phyloP scores from a whole-genome alignment of 2,329 filamentous ascomycete species.

The Fusarium veterinarium region DNA sequence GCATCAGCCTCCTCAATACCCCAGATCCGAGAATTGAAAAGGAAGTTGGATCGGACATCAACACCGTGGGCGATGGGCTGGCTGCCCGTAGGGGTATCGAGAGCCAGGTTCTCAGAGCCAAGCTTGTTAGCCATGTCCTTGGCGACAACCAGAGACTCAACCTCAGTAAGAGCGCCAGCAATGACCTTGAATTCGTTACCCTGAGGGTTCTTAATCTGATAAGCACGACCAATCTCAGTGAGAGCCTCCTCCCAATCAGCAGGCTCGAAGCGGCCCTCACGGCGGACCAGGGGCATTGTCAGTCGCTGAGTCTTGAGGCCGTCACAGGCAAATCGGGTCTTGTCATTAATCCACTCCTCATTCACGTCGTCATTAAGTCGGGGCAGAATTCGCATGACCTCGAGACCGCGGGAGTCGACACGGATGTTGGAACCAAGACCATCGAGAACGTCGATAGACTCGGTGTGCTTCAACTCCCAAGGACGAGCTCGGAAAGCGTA shows the following conservation, averaged over 20 bases:
- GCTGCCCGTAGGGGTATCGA: slow-evolving; percentile 88
- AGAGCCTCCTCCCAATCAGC: slow-evolving; percentile 96
- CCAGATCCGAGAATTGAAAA: slow-evolving; percentile 95
- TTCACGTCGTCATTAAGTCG: slow-evolving; percentile 97
- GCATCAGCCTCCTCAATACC: slow-evolving; percentile 94
- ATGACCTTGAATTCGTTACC: slow-evolving; percentile 97
- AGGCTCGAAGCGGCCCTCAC: slow-evolving; percentile 90
- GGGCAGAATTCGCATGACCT: slow-evolving; percentile 95
- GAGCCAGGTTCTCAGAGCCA: slow-evolving; percentile 92
- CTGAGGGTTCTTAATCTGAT: slow-evolving; percentile 81
- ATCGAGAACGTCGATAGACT: slow-evolving; percentile 94
- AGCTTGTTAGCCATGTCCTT: slow-evolving; percentile 98
- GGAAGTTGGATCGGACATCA: slow-evolving; percentile 92
- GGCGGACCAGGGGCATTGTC: slow-evolving; percentile 89
- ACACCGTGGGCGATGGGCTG: slow-evolving; percentile 90
- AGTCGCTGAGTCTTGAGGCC: slow-evolving; percentile 95
- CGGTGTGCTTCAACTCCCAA: slow-evolving; percentile 96
- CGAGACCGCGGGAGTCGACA: slow-evolving; percentile 90
- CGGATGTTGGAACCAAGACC: slow-evolving; percentile 94
- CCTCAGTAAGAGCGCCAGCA: slow-evolving; percentile 90
- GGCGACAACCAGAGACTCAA: slow-evolving; percentile 93
- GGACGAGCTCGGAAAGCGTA: slow-evolving; percentile 97
- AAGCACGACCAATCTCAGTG: slow-evolving; percentile 84
- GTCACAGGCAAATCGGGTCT: slow-evolving; percentile 95
- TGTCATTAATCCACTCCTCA: slow-evolving; percentile 99